Evolutionary conservation across 192 early-diverging fungal genomes (phyloP), one percentile per base, ranked within the genome.

Genomic region (Phlyctochytrium bullatum): DNA sequence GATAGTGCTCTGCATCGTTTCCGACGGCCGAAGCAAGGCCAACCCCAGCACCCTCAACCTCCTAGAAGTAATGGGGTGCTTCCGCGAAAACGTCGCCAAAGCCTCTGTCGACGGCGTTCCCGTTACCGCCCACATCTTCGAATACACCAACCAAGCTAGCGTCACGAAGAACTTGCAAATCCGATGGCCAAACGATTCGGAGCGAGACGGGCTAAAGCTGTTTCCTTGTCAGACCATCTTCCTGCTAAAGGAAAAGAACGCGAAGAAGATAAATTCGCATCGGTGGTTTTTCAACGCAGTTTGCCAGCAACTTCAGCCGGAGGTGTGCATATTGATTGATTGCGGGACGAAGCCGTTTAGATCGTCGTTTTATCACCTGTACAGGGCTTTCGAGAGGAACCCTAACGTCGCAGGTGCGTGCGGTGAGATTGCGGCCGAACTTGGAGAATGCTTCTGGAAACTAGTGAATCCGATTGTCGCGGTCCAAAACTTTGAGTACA

Each of bases 401-500:
- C 69, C 73, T 4, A 78, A 86, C 59, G 86, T 91, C 12, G 91
- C 84, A 40, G 89, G 91, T 2, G 91, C 89, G 24, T 92, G 91
- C 76, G 91, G 91, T 31, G 91, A 92, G 74, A 90, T 92, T 59
- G 68, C 73, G 2, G 80, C 80, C 53, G 81, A 89, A 73, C 29
- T 84, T 59, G 62, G 88, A 69, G 52, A 74, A 64, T 88, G 85
- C 73, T 59, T 79, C 75, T 75, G 72, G 56, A 89, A 90, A 28
- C 34, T 93, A 27, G 60, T 90, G 36, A 96, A 95, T 65, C 94
- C 94, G 24, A 74, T 97, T 36, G 92, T 97, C 0, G 95, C 95
- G 1, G 88, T 91, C 2, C 95, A 97, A 78, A 97, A 93, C 68
- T 97, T 97, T 81, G 95, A 97, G 83, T 97, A 97, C 87, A 97